These are phyloP conservation scores for Arachis hypogaea DNA, from an alignment of 306 rosid genomes.

Conservation along the genomic window DNA sequence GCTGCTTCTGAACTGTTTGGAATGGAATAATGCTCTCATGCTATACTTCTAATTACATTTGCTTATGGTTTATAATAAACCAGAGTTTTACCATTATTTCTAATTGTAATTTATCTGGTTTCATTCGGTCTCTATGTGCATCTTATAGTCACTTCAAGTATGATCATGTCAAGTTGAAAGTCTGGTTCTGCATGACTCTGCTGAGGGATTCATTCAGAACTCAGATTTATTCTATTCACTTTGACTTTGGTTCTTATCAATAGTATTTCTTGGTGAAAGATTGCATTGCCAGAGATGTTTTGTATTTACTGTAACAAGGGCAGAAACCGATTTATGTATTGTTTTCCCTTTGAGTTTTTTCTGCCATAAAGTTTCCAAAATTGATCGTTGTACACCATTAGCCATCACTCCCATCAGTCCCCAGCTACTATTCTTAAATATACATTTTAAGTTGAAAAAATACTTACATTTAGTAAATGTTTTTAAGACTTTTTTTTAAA, in stretches of 20 bases:
- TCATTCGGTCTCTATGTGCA: not conserved
- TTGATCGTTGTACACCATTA: too few relatives aligned
- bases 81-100: not conserved
- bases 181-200: slow-evolving; percentile 23
- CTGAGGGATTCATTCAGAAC: slow-evolving; percentile 20
- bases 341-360: too few relatives aligned
- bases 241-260: not conserved
- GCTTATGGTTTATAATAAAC: slow-evolving; percentile 19
- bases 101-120: slow-evolving; percentile 16
- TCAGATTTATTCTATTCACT: slow-evolving; percentile 4
- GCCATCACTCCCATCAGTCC: too few relatives aligned
- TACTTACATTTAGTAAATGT: too few relatives aligned
- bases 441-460: too few relatives aligned
- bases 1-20: slow-evolving; percentile 32
- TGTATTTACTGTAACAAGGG: not conserved
- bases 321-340: too few relatives aligned
- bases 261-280: too few relatives aligned
- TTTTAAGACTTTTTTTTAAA: too few relatives aligned
- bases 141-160: slow-evolving; percentile 14
- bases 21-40: slow-evolving; percentile 49
- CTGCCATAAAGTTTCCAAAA: too few relatives aligned
- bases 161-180: slow-evolving; percentile 21
- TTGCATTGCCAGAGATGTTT: slow-evolving; percentile 4
- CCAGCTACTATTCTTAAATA: too few relatives aligned
- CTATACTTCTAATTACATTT: slow-evolving; percentile 29